Base-by-base conservation (phyloP, 352 stramenopile genomes). In the Plasmopara viticola region DNA sequence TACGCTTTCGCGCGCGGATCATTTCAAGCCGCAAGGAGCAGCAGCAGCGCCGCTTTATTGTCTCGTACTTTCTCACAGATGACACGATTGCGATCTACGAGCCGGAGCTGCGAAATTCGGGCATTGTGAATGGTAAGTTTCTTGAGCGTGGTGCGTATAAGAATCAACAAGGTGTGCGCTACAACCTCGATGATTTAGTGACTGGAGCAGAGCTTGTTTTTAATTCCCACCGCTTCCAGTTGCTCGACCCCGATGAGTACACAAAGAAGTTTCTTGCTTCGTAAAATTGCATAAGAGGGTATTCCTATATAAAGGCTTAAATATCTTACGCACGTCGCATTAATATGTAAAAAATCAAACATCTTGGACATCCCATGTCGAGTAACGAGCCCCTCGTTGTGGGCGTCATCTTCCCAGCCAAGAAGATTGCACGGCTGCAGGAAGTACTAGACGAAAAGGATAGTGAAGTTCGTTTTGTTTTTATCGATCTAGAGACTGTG, bases 51-150 rank as follows among this genome's bases (percentile, higher is more conserved):
- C 78, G 78, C 52, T 89, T 93, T 51, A 77, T 94, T 49, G 68
- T 93, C 60, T 82, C 80, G 17, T 91, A 86, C 47, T 90, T 88
- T 63, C 69, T 93, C 44, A 81, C 72, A 35, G 82, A 94, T 53
- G 80, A 90, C 63, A 94, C 80, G 3, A 39, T 74, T 17, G 56
- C 66, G 17, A 86, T 94, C 60, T 90, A 88, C 48, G 84, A 94
- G 53, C 78, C 76, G 0, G 74, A 89, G 51, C 51, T 75, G 48
- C 78, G 75, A 58, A 94, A 93, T 64, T 87, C 78, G 30, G 84
- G 84, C 37, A 66, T 90, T 44, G 68, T 87, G n/a, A 81, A 80
- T 40, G 83, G 80, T 60, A 90, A 91, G 48, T 94, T 93, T 61
- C 76, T 94, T 33, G 84, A 94, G 51, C 78, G 84, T 14, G 78